Evolutionary conservation across 139 green algal species (phyloP).

Genomic region (Zygnema circumcarinatum): DNA sequence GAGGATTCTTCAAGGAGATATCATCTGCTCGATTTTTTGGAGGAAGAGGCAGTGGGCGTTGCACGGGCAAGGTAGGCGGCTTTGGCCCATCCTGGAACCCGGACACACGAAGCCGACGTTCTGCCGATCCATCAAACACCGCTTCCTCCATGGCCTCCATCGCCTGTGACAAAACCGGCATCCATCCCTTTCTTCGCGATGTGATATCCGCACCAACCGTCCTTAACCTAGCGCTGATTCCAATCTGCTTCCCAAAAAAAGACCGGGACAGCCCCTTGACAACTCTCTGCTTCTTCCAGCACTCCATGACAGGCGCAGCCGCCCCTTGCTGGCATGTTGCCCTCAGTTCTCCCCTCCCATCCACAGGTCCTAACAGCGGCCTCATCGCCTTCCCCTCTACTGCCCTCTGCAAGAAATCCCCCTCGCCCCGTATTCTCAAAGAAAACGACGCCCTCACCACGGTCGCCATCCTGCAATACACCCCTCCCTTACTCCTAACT

Average conservation of each 20-base stretch:
- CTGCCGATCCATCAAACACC: slow-evolving; percentile 11
- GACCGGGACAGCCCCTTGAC: background rate
- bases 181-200: background rate
- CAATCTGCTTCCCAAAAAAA: background rate
- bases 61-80: background rate
- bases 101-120: background rate
- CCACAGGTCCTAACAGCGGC: background rate
- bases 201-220: background rate
- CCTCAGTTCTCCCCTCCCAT: background rate
- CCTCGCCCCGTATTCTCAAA: background rate
- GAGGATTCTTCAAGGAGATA: slow-evolving; percentile 71
- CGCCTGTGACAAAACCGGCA: slow-evolving; percentile 15
- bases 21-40: slow-evolving; percentile 67
- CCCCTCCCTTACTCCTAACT: too few relatives aligned
- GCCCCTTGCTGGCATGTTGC: background rate
- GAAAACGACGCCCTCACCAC: too few relatives aligned
- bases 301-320: background rate
- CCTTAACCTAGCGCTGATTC: background rate
- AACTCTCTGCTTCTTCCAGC: background rate
- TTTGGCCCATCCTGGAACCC: background rate
- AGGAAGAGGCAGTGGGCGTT: background rate
- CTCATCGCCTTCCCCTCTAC: background rate
- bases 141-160: slow-evolving; percentile 27
- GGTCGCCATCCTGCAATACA: too few relatives aligned
- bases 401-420: background rate